Conservation (phyloP, 2,329 filamentous ascomycete genomes). For the Aspergillus fijiensis region DNA sequence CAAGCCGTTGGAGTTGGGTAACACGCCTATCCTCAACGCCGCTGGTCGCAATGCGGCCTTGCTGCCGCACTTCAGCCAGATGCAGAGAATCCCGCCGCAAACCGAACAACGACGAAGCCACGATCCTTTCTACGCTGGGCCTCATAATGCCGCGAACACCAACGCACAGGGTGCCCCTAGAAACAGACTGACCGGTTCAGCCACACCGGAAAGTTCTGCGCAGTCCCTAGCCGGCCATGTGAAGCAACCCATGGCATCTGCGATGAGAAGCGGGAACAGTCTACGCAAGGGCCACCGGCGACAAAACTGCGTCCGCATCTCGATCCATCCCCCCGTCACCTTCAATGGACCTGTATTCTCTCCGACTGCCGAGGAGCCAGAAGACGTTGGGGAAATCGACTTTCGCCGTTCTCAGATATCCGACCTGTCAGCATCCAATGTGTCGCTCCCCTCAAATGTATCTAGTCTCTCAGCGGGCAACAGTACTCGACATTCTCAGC, state of each 20-base stretch:
- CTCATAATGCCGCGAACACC: constrained; percentile 18
- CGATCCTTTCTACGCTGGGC: constrained; percentile 30
- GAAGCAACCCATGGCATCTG: constrained; percentile 29
- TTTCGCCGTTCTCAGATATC: constrained; percentile 25
- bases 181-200: constrained; percentile 14
- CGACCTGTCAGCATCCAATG: constrained; percentile 15
- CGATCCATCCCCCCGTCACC: constrained; percentile 38
- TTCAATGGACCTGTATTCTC: constrained; percentile 36
- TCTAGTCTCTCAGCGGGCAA: constrained; percentile 18
- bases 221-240: constrained; percentile 22
- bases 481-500: constrained; percentile 16
- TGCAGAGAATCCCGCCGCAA: constrained; percentile 25
- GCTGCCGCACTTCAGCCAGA: constrained; percentile 26
- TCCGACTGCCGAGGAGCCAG: constrained; percentile 37
- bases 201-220: constrained; percentile 23
- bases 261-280: constrained; percentile 33
- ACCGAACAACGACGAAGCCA: constrained; percentile 20
- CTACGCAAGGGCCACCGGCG: constrained; percentile 42
- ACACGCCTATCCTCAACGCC: constrained; percentile 14
- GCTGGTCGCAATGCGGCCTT: constrained; percentile 12
- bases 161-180: constrained; percentile 22
- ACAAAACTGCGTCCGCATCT: constrained; percentile 46
- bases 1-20: constrained; percentile 18
- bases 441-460: constrained; percentile 18
- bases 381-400: constrained; percentile 33